These are phyloP conservation scores for Penicillium psychrosexuale DNA, from an alignment of 2,329 filamentous ascomycete genomes.

Conservation along the genomic window DNA sequence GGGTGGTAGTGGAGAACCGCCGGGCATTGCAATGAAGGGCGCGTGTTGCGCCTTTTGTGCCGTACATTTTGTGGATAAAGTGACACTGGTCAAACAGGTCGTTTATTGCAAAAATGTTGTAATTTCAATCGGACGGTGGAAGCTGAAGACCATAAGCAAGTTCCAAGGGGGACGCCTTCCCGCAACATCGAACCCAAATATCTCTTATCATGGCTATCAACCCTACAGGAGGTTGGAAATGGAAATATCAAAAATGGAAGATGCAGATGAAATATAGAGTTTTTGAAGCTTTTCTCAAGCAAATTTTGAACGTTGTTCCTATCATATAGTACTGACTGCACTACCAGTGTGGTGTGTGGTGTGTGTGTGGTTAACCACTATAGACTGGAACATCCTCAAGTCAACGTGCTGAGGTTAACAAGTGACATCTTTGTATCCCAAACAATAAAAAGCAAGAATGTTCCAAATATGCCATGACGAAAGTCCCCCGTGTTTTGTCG, in stretches of 20 bases:
- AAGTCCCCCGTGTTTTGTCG: not conserved
- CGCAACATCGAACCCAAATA: slow-evolving; percentile 15
- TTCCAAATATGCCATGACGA: not conserved
- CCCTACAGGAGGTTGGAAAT: not conserved
- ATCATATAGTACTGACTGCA: not conserved
- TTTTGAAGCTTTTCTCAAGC: not conserved
- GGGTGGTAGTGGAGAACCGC: slow-evolving; percentile 12
- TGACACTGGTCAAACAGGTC: not conserved
- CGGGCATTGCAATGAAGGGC: slow-evolving; percentile 10
- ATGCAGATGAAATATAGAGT: not conserved
- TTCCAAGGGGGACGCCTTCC: slow-evolving; percentile 15
- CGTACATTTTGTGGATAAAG: slow-evolving; percentile 7
- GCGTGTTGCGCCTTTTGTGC: slow-evolving; percentile 3
- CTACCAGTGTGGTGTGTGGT: too few species aligned
- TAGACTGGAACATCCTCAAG: not conserved
- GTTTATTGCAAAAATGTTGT: not conserved
- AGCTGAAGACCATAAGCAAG: not conserved
- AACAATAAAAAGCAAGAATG: not conserved
- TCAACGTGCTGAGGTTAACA: not conserved
- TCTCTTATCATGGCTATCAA: not conserved
- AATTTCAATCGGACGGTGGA: not conserved
- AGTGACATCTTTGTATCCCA: not conserved
- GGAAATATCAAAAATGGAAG: not conserved
- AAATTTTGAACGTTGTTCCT: not conserved
- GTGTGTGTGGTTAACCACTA: not conserved